Evolutionary conservation across 768 basidiomycete genomes (phyloP), one percentile per base, ranked within the genome.

Genomic region (Psilocybe cyanescens): DNA sequence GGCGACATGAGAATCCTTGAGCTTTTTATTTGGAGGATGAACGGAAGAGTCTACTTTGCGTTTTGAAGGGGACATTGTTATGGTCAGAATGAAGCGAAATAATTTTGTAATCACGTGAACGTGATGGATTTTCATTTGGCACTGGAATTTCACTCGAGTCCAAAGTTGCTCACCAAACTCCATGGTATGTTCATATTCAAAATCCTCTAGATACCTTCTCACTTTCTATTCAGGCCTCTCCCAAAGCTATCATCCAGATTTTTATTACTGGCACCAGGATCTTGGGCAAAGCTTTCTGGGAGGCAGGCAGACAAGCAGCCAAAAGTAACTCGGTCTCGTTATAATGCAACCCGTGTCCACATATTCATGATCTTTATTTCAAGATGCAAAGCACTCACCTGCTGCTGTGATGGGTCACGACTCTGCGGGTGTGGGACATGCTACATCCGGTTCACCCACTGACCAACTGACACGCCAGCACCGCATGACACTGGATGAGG

Each of bases 401-500:
- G 88, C 92, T 58, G 87, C 81, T 2, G 86, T 79, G 2, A 75
- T 88, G n/a, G 86, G 85, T 19, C 77, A 80, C 37, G 92, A 93
- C 61, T 86, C 85, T 17, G 86, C 86, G 12, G 93, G 93, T 44
- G 84, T 92, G 16, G 86, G 88, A 44, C 79, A 89, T 53, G 91
- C 92, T 16, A 91, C 79, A 11, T 88, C 91, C 12, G 83, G 83
- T n/a, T 92, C 91, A 28, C 65, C 81, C 7, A 92, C 91, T 9
- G 94, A 95, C 81, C 86, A 84, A 69, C 78, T 97, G 41, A 94
- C 93, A 55, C 85, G 90, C 65, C 86, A 92, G 65, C 88, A 95
- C 69, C 87, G 90, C 54, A 96, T 99, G 95, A 95, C 94, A 6
- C 68, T 97, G 67, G 96, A 98, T 67, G 97, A 99, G 78, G 97